phyloP scores from a whole-genome alignment of 192 early-diverging fungal genomes.

The Geranomyces variabilis region DNA sequence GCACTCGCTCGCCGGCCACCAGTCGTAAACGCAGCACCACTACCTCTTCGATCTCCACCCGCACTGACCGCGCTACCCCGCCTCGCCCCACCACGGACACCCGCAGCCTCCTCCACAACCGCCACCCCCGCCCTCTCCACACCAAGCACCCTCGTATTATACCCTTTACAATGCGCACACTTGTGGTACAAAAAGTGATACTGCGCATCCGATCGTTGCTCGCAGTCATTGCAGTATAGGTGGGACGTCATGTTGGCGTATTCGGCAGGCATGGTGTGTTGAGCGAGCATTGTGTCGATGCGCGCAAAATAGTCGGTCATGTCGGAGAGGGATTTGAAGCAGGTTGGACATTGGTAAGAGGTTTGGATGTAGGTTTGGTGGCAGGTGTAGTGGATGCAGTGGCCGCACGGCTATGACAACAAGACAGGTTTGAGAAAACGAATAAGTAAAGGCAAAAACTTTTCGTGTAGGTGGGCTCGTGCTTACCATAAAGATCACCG shows the following conservation, averaged over 20 bases:
- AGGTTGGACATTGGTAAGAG: constrained; percentile 95
- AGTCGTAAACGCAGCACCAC: no score
- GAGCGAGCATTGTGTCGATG: constrained; percentile 78
- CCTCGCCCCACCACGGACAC: not conserved
- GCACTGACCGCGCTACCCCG: no score
- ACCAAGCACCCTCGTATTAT: constrained; percentile 82
- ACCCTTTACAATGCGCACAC: constrained; percentile 82
- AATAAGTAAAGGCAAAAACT: not conserved
- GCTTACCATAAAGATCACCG: constrained; percentile 81
- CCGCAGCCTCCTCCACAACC: not conserved
- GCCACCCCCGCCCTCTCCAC: not conserved
- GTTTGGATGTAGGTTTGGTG: constrained; percentile 82
- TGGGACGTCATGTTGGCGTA: constrained; percentile 73
- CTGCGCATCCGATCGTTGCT: constrained; percentile 76
- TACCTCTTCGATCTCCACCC: no score
- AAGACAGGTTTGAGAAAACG: no score
- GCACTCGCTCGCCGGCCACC: no score
- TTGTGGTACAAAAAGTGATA: constrained; percentile 98
- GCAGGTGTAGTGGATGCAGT: constrained; percentile 90
- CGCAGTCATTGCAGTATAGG: constrained; percentile 97
- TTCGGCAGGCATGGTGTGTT: constrained; percentile 90
- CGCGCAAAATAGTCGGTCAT: constrained; percentile 80
- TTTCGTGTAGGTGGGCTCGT: not conserved
- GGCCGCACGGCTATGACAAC: constrained; percentile 77
- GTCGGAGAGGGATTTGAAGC: constrained; percentile 86